These are phyloP conservation scores for Atkinsonella texensis DNA, from an alignment of 2,329 filamentous ascomycete genomes.

Conservation along the genomic window DNA sequence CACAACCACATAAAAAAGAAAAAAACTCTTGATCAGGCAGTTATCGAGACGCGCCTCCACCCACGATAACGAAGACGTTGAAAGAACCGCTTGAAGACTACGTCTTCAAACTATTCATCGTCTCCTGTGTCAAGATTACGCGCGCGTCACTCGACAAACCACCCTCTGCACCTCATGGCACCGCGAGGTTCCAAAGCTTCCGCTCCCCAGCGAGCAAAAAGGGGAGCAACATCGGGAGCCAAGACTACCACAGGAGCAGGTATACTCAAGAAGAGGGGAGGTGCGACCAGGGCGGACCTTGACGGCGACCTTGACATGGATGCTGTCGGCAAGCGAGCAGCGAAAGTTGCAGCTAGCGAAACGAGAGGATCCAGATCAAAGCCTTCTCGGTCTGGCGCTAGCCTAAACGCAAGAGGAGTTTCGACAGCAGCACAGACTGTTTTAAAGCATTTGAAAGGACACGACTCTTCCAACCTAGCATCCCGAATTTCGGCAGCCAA, in stretches of 20 bases:
- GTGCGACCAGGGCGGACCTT: conserved; percentile 30
- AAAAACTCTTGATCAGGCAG: conserved; percentile 1
- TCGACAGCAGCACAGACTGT: conserved; percentile 31
- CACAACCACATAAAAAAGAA: not conserved
- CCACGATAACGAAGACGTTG: conserved; percentile 5
- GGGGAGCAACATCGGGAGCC: conserved; percentile 17
- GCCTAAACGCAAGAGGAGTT: conserved; percentile 15
- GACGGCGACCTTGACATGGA: conserved; percentile 53
- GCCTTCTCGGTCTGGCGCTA: conserved; percentile 14
- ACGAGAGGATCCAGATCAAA: conserved; percentile 18
- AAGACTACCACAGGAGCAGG: conserved; percentile 31
- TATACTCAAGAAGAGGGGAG: conserved; percentile 36
- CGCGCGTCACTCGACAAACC: not conserved
- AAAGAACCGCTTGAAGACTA: not conserved
- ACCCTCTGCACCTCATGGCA: conserved; percentile 17
- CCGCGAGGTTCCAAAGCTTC: conserved; percentile 19
- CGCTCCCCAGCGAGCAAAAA: conserved; percentile 19
- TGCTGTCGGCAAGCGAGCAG: conserved; percentile 22
- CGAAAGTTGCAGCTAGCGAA: conserved; percentile 17
- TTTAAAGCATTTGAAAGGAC: conserved; percentile 27
- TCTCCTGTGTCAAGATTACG: conserved; percentile 2
- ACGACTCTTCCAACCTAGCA: conserved; percentile 20
- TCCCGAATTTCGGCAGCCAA: conserved; percentile 22
- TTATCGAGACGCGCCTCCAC: conserved; percentile 7
- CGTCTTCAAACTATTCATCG: not conserved